Base-by-base conservation (phyloP, 2,329 filamentous ascomycete species). In the Xylariaceae sp. region DNA sequence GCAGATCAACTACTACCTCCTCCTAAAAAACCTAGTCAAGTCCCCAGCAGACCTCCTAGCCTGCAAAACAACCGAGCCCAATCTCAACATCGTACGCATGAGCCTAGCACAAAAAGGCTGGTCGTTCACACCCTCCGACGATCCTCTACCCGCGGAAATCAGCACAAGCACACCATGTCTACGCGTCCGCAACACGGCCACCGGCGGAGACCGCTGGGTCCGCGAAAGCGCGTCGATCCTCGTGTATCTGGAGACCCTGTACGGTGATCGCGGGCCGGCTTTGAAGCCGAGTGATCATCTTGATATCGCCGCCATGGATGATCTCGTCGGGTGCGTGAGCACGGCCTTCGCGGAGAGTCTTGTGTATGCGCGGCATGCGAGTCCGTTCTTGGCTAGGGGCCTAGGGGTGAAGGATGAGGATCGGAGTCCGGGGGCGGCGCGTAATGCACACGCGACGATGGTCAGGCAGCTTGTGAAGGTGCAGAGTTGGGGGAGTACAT, bases 1-100 rank as follows among this genome's bases (percentile, higher is more conserved):
- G n/a, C n/a, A n/a, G n/a, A n/a, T n/a, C n/a, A n/a, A n/a, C 41
- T 63, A 61, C 43, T 58, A 56, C 41, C 58, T 63, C 16, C 50
- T 63, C 31, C 45, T 50, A 38, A 62, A 62, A 39, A 57, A 60
- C 19, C 28, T 63, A 3, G 53, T 55, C 18, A 41, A 51, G n/a
- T 60, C 56, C 9, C 17, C 46, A 16, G 12, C 36, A 9, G 51
- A 53, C n/a, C 51, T 59, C 17, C 44, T 55, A 16, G 12, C 42
- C 1, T 58, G 61, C 34, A 47, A 53, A 12, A 62, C 49, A 10
- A 47, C 28, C 17, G 44, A 50, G 9, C 48, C 47, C 1, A 53
- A 51, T 38, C 45, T 62, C 11, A 52, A 38, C 2, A 51, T 60
- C 39, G 57, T 56, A 31, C 36, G 54, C 11, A 47, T 57, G n/a